These are phyloP conservation scores for Choiromyces venosus DNA, from an alignment of 495 filamentous ascomycete genomes.

Conservation along the genomic window DNA sequence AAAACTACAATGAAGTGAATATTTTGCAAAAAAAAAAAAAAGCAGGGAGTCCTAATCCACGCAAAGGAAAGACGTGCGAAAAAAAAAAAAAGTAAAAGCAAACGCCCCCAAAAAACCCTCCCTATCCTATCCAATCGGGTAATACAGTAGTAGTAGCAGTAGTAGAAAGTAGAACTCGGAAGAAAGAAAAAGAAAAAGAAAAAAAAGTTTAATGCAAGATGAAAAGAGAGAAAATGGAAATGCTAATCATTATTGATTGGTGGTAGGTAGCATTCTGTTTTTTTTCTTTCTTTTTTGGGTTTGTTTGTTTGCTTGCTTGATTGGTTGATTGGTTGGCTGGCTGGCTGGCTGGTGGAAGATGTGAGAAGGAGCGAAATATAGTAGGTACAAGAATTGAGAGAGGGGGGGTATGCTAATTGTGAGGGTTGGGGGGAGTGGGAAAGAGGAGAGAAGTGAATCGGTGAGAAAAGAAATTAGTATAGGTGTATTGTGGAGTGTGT, in stretches of 20 bases:
- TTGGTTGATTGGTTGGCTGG: no score
- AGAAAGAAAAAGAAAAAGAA: not conserved
- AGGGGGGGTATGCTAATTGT: not conserved
- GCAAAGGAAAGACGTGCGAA: not conserved
- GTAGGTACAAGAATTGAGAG: not conserved
- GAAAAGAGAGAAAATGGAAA: not conserved
- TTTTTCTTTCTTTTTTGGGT: not conserved
- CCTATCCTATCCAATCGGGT: not conserved
- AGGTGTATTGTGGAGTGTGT: not conserved
- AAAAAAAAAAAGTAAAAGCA: slow-evolving; percentile 12
- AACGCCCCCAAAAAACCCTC: slow-evolving; percentile 1
- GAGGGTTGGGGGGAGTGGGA: not conserved
- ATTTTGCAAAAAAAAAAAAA: slow-evolving; percentile 5
- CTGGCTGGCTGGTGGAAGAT: not conserved
- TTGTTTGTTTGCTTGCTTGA: no score
- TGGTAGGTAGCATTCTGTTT: no score
- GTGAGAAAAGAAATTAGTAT: not conserved
- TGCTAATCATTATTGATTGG: not conserved
- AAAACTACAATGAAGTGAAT: not conserved
- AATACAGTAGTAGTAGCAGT: no score
- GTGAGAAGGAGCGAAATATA: not conserved
- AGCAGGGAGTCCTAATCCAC: not conserved
- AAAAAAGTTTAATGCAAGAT: no score
- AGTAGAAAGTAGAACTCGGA: not conserved
- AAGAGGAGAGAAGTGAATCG: not conserved